A percentile compares a stretch with the other conserved stretches of the same genome.
Evolutionary conservation across 23 red algal genomes (phyloP).

Genomic region (Gracilaria caudata): DNA sequence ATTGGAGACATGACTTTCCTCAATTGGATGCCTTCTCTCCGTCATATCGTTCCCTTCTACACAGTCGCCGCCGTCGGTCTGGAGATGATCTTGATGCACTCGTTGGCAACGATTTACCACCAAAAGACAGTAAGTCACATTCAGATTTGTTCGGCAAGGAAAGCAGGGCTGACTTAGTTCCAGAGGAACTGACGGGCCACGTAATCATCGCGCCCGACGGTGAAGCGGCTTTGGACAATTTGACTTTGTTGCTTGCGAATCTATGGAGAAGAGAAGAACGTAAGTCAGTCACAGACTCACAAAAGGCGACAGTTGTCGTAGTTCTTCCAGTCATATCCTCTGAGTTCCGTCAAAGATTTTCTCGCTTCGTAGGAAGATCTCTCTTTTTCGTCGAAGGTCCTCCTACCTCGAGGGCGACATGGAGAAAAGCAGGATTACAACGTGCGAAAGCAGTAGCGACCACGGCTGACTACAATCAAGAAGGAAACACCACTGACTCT

Average conservation of each 20-base stretch:
- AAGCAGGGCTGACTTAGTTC: background rate
- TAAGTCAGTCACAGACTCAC: background rate
- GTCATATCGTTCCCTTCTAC: background rate
- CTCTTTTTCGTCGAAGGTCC: conserved; percentile 59
- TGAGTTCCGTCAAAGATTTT: conserved; percentile 35
- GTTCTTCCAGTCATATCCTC: conserved; percentile 48
- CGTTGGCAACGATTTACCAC: background rate
- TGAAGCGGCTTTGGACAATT: conserved; percentile 33
- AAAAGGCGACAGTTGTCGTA: conserved; percentile 28
- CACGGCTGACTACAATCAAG: conserved; percentile 53
- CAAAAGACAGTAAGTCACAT: background rate
- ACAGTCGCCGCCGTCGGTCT: background rate
- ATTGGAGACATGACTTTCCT: background rate
- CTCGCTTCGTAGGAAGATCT: conserved; percentile 16
- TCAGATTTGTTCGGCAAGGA: background rate
- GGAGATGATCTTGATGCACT: conserved; percentile 51
- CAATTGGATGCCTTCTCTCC: background rate
- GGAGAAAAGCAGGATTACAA: conserved; percentile 43
- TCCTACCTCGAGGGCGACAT: conserved; percentile 46
- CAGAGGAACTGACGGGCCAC: conserved; percentile 32
- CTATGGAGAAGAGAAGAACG: conserved; percentile 52
- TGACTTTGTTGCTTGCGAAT: conserved; percentile 44
- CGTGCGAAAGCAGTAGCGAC: conserved; percentile 53
- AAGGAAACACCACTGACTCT: conserved; percentile 44
- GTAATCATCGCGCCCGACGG: conserved; percentile 59